Percentiles rank a stretch among this genome's conserved stretches.
Conservation (phyloP, 345 rosid genomes). For the Eucalyptus cladocalyx region DNA sequence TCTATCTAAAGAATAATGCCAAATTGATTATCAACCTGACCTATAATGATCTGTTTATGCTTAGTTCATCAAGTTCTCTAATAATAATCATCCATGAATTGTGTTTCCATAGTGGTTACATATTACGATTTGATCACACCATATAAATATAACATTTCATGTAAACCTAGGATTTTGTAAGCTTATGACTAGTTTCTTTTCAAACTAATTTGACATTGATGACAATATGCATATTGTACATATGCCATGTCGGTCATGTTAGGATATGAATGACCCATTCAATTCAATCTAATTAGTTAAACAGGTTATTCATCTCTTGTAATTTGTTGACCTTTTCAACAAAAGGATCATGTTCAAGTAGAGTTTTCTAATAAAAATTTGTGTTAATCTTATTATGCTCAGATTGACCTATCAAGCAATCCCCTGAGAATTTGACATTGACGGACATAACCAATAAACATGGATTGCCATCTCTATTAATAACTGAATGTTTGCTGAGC, state of each 20-base stretch:
- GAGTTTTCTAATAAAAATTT: not conserved
- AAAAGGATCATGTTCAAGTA: too few relatives aligned
- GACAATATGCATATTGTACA: not conserved
- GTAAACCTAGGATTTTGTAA: not conserved
- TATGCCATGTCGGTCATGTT: not conserved
- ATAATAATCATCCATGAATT: not conserved
- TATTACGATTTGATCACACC: not conserved
- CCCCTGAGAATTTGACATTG: not conserved
- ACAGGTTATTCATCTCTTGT: too few relatives aligned
- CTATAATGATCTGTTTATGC: not conserved
- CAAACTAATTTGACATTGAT: not conserved
- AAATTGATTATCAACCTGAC: not conserved
- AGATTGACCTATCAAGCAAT: not conserved
- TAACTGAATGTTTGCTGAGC: not conserved
- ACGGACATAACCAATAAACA: not conserved
- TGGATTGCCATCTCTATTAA: not conserved
- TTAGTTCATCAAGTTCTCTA: not conserved
- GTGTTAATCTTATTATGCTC: not conserved
- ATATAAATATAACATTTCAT: not conserved
- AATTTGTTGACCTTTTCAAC: not conserved
- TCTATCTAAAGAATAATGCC: too few relatives aligned
- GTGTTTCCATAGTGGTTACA: not conserved
- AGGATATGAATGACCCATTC: not conserved
- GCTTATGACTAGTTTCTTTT: not conserved
- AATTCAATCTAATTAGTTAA: too few relatives aligned